Conservation (phyloP, 371 early-diverging fungal species). For the Mortierella sp. region DNA sequence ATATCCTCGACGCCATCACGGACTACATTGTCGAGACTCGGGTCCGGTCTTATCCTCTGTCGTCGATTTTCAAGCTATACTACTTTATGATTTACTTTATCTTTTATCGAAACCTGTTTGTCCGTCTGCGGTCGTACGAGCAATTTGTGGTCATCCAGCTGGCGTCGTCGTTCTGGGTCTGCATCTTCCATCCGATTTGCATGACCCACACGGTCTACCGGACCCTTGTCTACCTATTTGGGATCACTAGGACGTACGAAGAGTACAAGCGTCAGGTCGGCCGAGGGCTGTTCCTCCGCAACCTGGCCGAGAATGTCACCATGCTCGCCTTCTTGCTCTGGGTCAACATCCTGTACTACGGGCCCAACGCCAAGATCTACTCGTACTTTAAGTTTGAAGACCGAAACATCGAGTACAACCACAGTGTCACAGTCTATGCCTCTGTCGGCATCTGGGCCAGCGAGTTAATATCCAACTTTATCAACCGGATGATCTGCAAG, state of each 20-base stretch:
- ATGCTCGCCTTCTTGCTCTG: constrained; percentile 82
- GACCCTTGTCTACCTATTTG: constrained; percentile 64
- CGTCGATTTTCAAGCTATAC: constrained; percentile 78
- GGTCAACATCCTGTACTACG: constrained; percentile 79
- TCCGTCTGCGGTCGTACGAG: constrained; percentile 74
- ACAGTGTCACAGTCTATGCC: constrained; percentile 68
- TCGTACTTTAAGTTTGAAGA: constrained; percentile 78
- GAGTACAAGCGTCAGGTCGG: constrained; percentile 78
- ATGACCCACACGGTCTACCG: constrained; percentile 74
- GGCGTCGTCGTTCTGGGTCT: constrained; percentile 81
- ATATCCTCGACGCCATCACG: constrained; percentile 72
- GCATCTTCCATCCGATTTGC: constrained; percentile 79
- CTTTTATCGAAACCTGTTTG: constrained; percentile 84
- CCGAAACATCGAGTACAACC: constrained; percentile 61
- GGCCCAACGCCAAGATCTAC: constrained; percentile 76
- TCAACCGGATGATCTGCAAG: constrained; percentile 70
- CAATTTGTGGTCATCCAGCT: constrained; percentile 77
- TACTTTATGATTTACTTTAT: constrained; percentile 86
- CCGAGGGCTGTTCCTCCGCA: constrained; percentile 77
- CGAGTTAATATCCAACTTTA: constrained; percentile 73
- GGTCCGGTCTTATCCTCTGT: constrained; percentile 77
- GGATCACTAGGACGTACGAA: constrained; percentile 70
- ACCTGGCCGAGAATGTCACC: constrained; percentile 84
- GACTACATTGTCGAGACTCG: constrained; percentile 75
- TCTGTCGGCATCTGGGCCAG: constrained; percentile 74